phyloP scores from a whole-genome alignment of 2,329 filamentous ascomycete species.

The Trichoderma atroviride region DNA sequence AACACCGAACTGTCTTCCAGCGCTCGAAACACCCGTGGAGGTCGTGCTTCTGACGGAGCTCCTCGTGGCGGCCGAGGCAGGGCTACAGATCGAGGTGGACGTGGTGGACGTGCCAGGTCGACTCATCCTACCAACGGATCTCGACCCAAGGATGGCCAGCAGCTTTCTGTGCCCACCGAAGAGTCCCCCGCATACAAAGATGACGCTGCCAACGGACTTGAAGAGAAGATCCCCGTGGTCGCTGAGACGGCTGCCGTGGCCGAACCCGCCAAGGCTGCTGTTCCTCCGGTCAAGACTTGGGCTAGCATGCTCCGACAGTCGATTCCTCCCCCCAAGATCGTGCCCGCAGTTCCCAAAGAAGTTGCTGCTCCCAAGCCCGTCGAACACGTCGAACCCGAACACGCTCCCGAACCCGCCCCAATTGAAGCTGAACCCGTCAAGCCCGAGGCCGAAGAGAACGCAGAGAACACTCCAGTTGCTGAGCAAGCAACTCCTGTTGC shows the following conservation, averaged over 20 bases:
- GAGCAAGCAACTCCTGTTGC: slow-evolving; percentile 36
- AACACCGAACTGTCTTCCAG: slow-evolving; percentile 49
- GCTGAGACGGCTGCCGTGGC: slow-evolving; percentile 40
- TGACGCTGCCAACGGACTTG: slow-evolving; percentile 41
- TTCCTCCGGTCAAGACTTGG: slow-evolving; percentile 63
- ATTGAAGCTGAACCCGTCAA: slow-evolving; percentile 43
- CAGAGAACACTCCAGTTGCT: slow-evolving; percentile 41
- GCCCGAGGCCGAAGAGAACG: slow-evolving; percentile 40
- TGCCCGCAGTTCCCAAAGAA: slow-evolving; percentile 57
- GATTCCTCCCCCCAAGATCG: slow-evolving; percentile 56
- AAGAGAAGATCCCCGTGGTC: slow-evolving; percentile 40
- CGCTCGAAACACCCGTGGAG: slow-evolving; percentile 58
- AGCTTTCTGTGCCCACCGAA: slow-evolving; percentile 67
- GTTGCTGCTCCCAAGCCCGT: slow-evolving; percentile 48
- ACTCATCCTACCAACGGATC: slow-evolving; percentile 63
- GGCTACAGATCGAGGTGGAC: slow-evolving; percentile 64
- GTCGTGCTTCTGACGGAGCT: slow-evolving; percentile 63
- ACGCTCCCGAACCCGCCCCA: slow-evolving; percentile 37
- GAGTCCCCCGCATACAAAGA: slow-evolving; percentile 62
- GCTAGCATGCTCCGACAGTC: slow-evolving; percentile 73
- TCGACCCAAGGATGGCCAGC: slow-evolving; percentile 58
- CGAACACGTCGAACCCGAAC: slow-evolving; percentile 35
- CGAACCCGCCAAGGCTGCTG: slow-evolving; percentile 45
- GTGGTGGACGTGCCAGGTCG: slow-evolving; percentile 66
- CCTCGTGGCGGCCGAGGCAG: slow-evolving; percentile 60